Conservation (phyloP, 2,329 filamentous ascomycete genomes). For the Amauroascus verrucosus region DNA sequence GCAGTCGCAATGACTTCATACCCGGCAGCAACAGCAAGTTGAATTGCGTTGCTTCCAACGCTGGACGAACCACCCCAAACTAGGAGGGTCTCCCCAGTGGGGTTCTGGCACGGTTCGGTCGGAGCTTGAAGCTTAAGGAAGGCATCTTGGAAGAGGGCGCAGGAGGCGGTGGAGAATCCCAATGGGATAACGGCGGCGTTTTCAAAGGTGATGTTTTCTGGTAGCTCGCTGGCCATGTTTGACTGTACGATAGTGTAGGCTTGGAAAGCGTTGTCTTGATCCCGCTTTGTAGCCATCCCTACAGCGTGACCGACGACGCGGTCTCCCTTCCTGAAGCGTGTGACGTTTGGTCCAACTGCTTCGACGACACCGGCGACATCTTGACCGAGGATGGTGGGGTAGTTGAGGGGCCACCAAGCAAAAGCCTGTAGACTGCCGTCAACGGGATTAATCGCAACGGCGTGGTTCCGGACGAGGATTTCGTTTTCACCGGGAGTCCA, state of each 20-base stretch:
- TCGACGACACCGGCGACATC: slow-evolving; percentile 40
- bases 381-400: slow-evolving; percentile 32
- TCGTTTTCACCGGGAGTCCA: slow-evolving; percentile 27
- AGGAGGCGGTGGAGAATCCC: slow-evolving; percentile 18
- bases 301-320: slow-evolving; percentile 31
- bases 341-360: slow-evolving; percentile 39
- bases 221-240: slow-evolving; percentile 16
- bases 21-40: slow-evolving; percentile 30
- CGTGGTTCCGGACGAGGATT: slow-evolving; percentile 21
- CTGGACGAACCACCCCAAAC: slow-evolving; percentile 35
- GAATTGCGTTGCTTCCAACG: slow-evolving; percentile 31
- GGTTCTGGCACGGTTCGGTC: slow-evolving; percentile 12
- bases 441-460: slow-evolving; percentile 36
- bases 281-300: slow-evolving; percentile 15
- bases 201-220: slow-evolving; percentile 15
- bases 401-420: slow-evolving; percentile 21
- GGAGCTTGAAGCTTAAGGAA: slow-evolving; percentile 18
- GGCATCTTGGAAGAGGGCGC: slow-evolving; percentile 5
- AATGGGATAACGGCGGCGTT: slow-evolving; percentile 19
- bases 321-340: slow-evolving; percentile 37
- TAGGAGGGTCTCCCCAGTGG: slow-evolving; percentile 25
- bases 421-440: slow-evolving; percentile 32
- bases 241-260: slow-evolving; percentile 18
- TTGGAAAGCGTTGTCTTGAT: slow-evolving; percentile 21
- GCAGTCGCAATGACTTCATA: slow-evolving; percentile 39